Evolutionary conservation across 2,329 filamentous ascomycete species (phyloP), one percentile per base, ranked within the genome.

Genomic region (Botrytis elliptica): DNA sequence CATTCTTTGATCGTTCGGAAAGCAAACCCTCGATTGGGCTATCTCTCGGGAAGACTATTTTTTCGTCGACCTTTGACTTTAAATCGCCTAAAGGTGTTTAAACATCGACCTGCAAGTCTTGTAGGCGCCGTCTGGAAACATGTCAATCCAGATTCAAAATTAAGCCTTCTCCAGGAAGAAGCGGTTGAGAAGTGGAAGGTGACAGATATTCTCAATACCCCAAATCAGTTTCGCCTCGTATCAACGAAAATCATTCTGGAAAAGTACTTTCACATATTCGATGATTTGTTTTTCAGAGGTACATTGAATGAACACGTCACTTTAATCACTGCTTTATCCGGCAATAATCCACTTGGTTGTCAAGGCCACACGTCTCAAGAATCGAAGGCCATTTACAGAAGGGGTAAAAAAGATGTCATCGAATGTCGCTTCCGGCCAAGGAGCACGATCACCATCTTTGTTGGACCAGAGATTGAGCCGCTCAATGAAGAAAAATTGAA

Each of bases 231-330:
- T 40, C 33, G 9, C 2, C 46, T 38, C 16, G 14, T 52, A 55
- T 36, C 33, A 55, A 52, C 36, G 16, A 4, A 60, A 38, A 18
- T 8, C 1, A 16, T 70, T 12, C 36, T 70, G 18, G 38, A 70
- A 25, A 44, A 42, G 29, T 42, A 59, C 12, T 70, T 70, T n/a
- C 52, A 42, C 67, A 42, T 70, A 10, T 70, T 70, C 14, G 38
- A 70, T 44, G 52, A 44, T 22, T 59, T 70, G 4, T 70, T 70
- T 38, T 70, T 60, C 20, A 4, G 38, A 6, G 38, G 67, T 9
- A 60, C 52, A 0, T 14, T 70, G 2, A 12, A 18, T 8, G 40
- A 44, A 4, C 12, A 44, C 29, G 33, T 59, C 38, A 67, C 10
- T n/a, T 18, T 67, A 12, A 4, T 40, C 14, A 33, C 46, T 40